Percentiles rank a stretch among this genome's conserved stretches.
Conservation (phyloP, 2,329 filamentous ascomycete genomes). For the Aspergillus ibericus region DNA sequence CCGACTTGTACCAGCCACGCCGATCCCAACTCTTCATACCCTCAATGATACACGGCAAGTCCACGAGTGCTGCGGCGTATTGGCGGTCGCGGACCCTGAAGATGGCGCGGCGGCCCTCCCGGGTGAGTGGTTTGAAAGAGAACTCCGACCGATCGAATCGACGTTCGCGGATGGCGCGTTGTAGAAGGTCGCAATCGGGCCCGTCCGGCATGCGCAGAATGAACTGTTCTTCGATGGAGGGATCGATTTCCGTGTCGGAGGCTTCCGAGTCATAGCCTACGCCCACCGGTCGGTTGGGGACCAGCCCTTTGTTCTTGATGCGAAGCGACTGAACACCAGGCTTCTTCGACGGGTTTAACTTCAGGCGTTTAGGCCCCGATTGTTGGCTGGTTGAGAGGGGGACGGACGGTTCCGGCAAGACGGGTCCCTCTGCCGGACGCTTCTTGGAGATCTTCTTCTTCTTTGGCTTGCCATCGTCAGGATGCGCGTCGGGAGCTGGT, state of each 20-base stretch:
- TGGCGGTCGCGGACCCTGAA: slow-evolving; percentile 67
- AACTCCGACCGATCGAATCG: slow-evolving; percentile 80
- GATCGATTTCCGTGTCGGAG: slow-evolving; percentile 83
- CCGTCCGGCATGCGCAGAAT: slow-evolving; percentile 85
- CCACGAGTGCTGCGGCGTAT: slow-evolving; percentile 78
- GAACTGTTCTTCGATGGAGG: slow-evolving; percentile 85
- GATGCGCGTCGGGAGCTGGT: slow-evolving; percentile 18
- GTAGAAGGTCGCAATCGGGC: slow-evolving; percentile 80
- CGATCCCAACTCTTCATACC: slow-evolving; percentile 93
- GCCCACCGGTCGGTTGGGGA: slow-evolving; percentile 69
- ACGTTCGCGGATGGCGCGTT: slow-evolving; percentile 71
- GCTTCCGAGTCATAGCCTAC: slow-evolving; percentile 97
- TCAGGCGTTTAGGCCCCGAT: slow-evolving; percentile 40
- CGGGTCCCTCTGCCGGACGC: slow-evolving; percentile 34
- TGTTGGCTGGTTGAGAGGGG: slow-evolving; percentile 18
- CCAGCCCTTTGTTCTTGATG: slow-evolving; percentile 66
- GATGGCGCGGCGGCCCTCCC: slow-evolving; percentile 70
- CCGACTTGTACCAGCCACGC: slow-evolving; percentile 82
- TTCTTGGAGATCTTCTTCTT: slow-evolving; percentile 44
- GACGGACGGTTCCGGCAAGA: slow-evolving; percentile 25
- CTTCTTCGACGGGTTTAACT: slow-evolving; percentile 41
- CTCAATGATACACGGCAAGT: slow-evolving; percentile 83
- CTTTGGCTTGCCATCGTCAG: slow-evolving; percentile 25
- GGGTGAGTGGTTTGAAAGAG: slow-evolving; percentile 71
- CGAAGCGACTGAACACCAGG: slow-evolving; percentile 50